Evolutionary conservation across 495 filamentous ascomycete genomes (phyloP).

Genomic region (Schizothecium vesticola): DNA sequence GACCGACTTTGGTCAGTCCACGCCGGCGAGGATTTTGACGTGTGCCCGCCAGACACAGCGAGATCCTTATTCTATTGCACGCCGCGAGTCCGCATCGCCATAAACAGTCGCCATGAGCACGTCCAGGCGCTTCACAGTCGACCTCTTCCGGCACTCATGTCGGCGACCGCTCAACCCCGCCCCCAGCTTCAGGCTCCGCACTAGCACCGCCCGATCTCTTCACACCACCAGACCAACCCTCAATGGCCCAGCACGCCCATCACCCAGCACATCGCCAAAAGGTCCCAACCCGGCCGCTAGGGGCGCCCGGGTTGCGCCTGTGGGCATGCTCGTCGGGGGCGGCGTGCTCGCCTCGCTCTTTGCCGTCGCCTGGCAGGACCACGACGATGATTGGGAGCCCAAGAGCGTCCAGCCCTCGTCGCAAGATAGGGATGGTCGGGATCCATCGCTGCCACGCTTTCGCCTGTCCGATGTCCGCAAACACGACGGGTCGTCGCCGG

Average conservation of each 20-base stretch:
- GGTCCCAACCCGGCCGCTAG: not conserved
- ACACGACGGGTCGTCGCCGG: conserved; percentile 41
- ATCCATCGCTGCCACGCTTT: conserved; percentile 38
- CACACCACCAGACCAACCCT: not conserved
- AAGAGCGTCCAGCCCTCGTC: not conserved
- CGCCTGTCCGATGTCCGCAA: conserved; percentile 44
- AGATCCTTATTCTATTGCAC: not conserved
- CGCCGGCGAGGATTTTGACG: not conserved
- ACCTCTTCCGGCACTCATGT: not conserved
- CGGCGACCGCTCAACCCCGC: not conserved
- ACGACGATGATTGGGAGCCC: conserved; percentile 4
- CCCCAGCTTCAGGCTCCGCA: not conserved
- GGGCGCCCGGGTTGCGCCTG: conserved; percentile 15
- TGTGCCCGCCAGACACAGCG: not conserved
- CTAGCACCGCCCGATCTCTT: not conserved
- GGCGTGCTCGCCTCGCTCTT: conserved; percentile 22
- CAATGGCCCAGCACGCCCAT: not conserved
- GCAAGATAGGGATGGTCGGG: conserved; percentile 21
- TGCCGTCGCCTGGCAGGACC: conserved; percentile 14
- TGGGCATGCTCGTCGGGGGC: conserved; percentile 22
- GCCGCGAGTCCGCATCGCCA: not conserved
- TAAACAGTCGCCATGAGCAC: not conserved
- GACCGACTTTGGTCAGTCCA: not conserved
- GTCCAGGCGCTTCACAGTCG: not conserved
- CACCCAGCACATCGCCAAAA: not conserved